Percentiles rank a stretch among this genome's conserved stretches.
Evolutionary conservation across 495 filamentous ascomycete genomes (phyloP).

Genomic region (Rhypophila decipiens): DNA sequence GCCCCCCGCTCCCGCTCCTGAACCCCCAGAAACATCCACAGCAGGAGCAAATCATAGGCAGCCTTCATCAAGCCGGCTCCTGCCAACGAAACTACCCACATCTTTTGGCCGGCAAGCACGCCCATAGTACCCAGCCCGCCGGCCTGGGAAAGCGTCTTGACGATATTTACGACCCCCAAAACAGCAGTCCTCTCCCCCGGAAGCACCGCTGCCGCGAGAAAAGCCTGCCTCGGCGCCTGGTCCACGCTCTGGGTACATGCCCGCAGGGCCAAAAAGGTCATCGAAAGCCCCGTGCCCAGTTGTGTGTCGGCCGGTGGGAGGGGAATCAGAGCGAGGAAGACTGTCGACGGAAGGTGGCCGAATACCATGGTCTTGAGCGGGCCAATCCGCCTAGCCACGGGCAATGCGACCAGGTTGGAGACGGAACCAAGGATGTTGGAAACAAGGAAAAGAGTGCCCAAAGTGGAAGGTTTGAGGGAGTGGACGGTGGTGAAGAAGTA

Average conservation of each 20-base stretch:
- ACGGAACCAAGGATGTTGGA: conserved; percentile 60
- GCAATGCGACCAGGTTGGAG: conserved; percentile 64
- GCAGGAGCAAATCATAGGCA: conserved; percentile 65
- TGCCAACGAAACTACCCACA: conserved; percentile 68
- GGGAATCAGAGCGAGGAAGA: conserved; percentile 65
- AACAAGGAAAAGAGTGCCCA: conserved; percentile 64
- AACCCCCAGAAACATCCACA: conserved; percentile 47
- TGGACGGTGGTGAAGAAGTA: conserved; percentile 73
- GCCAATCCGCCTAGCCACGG: conserved; percentile 69
- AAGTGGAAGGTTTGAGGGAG: conserved; percentile 51
- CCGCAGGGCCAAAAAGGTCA: conserved; percentile 63
- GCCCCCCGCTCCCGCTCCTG: background rate
- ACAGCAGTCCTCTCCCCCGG: conserved; percentile 70
- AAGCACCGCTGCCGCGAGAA: conserved; percentile 63
- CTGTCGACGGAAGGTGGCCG: conserved; percentile 70
- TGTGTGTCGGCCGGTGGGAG: conserved; percentile 36
- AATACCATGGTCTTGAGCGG: conserved; percentile 83
- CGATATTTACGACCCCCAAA: conserved; percentile 64
- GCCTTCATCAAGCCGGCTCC: conserved; percentile 59
- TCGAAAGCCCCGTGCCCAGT: conserved; percentile 41
- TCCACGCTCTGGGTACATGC: conserved; percentile 73
- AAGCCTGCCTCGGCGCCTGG: conserved; percentile 71
- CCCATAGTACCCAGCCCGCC: conserved; percentile 65
- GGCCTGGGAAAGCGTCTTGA: conserved; percentile 57
- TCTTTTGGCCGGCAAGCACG: conserved; percentile 51